Base-by-base conservation (phyloP, 2,329 filamentous ascomycete species). In the Sporothrix schenckii region DNA sequence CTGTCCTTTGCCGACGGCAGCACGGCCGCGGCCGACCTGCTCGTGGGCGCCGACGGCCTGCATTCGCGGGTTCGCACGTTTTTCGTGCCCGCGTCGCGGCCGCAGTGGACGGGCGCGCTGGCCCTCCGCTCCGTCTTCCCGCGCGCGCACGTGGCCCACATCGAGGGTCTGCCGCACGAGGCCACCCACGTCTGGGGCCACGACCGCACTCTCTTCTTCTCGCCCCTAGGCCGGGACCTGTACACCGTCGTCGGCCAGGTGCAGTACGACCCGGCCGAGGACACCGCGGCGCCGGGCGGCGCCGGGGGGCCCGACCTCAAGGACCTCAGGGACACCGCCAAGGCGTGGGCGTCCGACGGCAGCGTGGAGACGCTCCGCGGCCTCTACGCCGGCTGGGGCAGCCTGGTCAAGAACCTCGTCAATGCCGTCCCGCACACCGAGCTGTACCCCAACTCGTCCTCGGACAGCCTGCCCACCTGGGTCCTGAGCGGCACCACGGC, bases 21-120 rank as follows among this genome's bases (percentile, higher is more conserved):
- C 0, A 78, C 75, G 2, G 78, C 78, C 0, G 75, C 76, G 0
- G 83, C 83, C 0, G 83, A 87, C 72, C 75, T 86, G 53, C 74
- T 86, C 30, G 79, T 87, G 19, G 85, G 84, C 0, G 82, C 84
- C 0, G 85, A 87, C 75, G 86, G 86, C 52, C 82, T 87, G 61
- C 82, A 84, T 73, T 86, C 83, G 24, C 77, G 79, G 2, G 80
- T 84, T 30, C 78, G 80, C 14, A 77, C 76, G 30, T 80, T 80
- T n/a, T 83, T 86, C 68, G 78, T 83, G 1, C 81, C 82, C 0
- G 75, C 78, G 0, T 79, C 82, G 14, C 75, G 76, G 16, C 76
- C 82, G 0, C 75, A 72, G 6, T 83, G 81, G 78, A 84, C 80
- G 6, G 82, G 82, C 4, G 81, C 81, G 76, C 78, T 83, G 5